Evolutionary conservation across 495 filamentous ascomycete species (phyloP), one percentile per base, ranked within the genome.

Genomic region (Ramalina intermedia): DNA sequence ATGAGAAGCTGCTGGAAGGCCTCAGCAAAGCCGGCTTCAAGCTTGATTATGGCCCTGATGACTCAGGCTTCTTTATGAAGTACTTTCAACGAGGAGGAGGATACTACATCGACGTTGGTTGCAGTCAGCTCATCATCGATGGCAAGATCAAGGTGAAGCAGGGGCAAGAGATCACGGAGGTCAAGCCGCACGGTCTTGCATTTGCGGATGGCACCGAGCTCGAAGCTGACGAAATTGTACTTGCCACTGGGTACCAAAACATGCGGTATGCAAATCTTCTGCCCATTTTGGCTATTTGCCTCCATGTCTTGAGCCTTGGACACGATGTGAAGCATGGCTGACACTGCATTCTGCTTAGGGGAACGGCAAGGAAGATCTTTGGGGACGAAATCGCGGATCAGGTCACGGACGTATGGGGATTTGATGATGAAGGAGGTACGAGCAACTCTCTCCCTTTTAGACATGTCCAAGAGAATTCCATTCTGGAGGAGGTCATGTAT

Each of bases 221-320:
- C 0, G 71, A 81, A 48, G 85, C 85, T 0, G 87, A 93, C 54
- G 82, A 85, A 63, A 80, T 94, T 48, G 69, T 91, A 11, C 79
- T 89, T 51, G 86, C 87, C 12, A 94, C 87, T 13, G 87, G 87
- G 0, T 93, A 87, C 61, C 66, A 78, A 48, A 88, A 87, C 56
- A 94, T 91, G 85, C 17, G 21, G 39, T 66, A 72, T 13, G 29
- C 12, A 33, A 9, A 33, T 13, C 7, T 33, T 33, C 7, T 1
- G 7, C 8, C 8, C 36, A 78, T 74, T 0, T 58, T 66, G 52
- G 61, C 63, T 9, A 13, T 37, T 26, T 17, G 2, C 8, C 5
- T 16, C 24, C 8, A 11, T 21, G n/a, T 24, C 16, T 7, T 46
- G 7, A 14, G 7, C 9, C 27, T 33, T 33, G 29, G 2, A 9